These are phyloP conservation scores for Chlorophyllum brunneum DNA, from an alignment of 768 basidiomycete genomes.

Conservation along the genomic window DNA sequence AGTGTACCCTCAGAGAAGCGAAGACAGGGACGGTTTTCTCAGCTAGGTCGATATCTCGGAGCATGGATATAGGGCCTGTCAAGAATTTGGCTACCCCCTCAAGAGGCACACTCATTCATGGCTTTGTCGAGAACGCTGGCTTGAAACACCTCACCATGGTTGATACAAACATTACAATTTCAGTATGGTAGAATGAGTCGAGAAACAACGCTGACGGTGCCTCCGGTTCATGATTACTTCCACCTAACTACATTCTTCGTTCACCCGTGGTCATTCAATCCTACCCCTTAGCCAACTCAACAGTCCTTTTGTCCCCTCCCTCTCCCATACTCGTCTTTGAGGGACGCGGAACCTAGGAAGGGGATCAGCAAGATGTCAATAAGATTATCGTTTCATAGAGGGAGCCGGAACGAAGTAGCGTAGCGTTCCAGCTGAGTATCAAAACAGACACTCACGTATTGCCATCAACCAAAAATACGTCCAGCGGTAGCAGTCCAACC, in stretches of 20 bases:
- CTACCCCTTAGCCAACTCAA: slow-evolving; percentile 76
- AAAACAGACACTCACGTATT: slow-evolving; percentile 62
- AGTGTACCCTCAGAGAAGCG: neutral
- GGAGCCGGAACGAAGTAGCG: no score
- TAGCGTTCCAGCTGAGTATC: no score
- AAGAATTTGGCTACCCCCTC: no score
- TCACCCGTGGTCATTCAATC: slow-evolving; percentile 61
- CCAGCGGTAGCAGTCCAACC: slow-evolving; percentile 71
- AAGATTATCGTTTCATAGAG: neutral
- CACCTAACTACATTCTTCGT: no score
- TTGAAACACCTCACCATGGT: no score
- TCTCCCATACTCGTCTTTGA: slow-evolving; percentile 78
- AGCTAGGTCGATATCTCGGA: neutral
- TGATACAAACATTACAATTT: no score
- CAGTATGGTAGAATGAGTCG: no score
- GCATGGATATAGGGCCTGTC: no score
- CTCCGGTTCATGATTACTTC: no score
- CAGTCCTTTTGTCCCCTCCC: slow-evolving; percentile 80
- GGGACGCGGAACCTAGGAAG: slow-evolving; percentile 74
- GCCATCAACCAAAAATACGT: slow-evolving; percentile 81
- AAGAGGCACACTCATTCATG: no score
- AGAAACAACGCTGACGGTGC: no score
- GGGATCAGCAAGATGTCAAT: neutral
- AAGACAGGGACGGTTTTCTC: slow-evolving; percentile 2
- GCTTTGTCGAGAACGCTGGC: no score